A percentile compares a stretch with the other conserved stretches of the same genome.
Evolutionary conservation across 2,329 filamentous ascomycete genomes (phyloP).

Genomic region (Periconia macrospinosa): DNA sequence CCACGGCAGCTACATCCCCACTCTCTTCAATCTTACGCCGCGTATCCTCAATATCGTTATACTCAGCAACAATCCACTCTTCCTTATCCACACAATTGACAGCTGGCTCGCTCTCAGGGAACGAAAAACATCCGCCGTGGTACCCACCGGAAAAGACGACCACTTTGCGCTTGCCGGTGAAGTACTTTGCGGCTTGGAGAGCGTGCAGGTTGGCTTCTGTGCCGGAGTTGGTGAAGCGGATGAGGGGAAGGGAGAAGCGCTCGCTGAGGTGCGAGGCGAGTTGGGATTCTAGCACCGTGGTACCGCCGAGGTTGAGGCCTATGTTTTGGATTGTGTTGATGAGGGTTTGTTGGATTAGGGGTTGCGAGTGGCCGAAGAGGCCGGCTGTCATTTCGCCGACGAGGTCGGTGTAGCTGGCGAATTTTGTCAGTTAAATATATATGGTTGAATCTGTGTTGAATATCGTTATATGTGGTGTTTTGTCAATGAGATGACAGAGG

Average conservation of each 20-base stretch:
- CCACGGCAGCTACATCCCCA: conserved; percentile 60
- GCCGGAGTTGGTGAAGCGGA: conserved; percentile 34
- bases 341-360: conserved; percentile 22
- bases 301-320: conserved; percentile 29
- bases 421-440: conserved; percentile 13
- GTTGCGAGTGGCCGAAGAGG: conserved; percentile 35
- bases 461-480: too few species aligned
- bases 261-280: conserved; percentile 24
- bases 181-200: conserved; percentile 48
- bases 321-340: conserved; percentile 35
- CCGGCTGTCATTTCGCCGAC: conserved; percentile 31
- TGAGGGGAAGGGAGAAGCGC: conserved; percentile 22
- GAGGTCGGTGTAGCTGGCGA: conserved; percentile 40
- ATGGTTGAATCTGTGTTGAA: too few species aligned
- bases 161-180: conserved; percentile 42
- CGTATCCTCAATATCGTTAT: conserved; percentile 60
- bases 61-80: conserved; percentile 63
- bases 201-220: conserved; percentile 34
- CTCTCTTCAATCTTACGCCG: conserved; percentile 45
- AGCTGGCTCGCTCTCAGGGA: conserved; percentile 42
- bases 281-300: conserved; percentile 19
- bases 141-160: conserved; percentile 57
- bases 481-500: too few species aligned
- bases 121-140: conserved; percentile 59
- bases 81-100: conserved; percentile 54